A percentile compares a stretch with the other conserved stretches of the same genome.
Conservation (phyloP, 2,329 filamentous ascomycete genomes). For the Penicillium sp. region DNA sequence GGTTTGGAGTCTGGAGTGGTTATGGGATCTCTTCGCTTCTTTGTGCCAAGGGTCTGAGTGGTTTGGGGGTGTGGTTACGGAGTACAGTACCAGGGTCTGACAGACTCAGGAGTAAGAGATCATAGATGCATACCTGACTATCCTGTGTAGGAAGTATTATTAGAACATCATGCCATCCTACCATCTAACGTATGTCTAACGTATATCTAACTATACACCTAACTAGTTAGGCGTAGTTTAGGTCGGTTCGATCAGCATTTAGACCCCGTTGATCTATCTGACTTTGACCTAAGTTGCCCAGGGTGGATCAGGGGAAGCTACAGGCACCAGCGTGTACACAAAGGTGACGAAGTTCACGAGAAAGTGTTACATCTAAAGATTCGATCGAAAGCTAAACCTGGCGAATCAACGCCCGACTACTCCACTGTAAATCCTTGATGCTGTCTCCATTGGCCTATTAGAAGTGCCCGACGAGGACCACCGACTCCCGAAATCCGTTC, state of each 20-base stretch:
- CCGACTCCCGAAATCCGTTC: conserved; percentile 8
- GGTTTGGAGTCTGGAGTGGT: too few relatives aligned
- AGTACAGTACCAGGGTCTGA: too few relatives aligned
- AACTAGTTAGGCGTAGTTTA: neutral
- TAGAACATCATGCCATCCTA: too few relatives aligned
- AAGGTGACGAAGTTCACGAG: neutral
- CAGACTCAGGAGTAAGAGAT: too few relatives aligned
- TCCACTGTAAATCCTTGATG: neutral
- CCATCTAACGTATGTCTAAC: too few relatives aligned
- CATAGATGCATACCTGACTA: too few relatives aligned
- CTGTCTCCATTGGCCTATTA: neutral
- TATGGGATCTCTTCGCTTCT: neutral
- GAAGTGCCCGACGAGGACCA: conserved; percentile 9
- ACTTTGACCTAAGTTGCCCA: too few relatives aligned
- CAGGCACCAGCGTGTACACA: conserved; percentile 12
- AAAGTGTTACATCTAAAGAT: neutral
- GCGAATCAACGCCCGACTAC: conserved; percentile 1
- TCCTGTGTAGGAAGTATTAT: too few relatives aligned
- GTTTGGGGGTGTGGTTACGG: too few relatives aligned
- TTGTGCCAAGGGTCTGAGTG: neutral
- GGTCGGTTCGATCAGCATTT: too few relatives aligned
- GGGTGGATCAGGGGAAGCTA: conserved; percentile 19
- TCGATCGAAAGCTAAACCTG: conserved; percentile 5
- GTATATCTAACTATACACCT: too few relatives aligned
- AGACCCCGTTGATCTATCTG: too few relatives aligned